A percentile compares a stretch with the other conserved stretches of the same genome.
phyloP scores from a whole-genome alignment of 495 filamentous ascomycete genomes.

The Platismatia glauca region DNA sequence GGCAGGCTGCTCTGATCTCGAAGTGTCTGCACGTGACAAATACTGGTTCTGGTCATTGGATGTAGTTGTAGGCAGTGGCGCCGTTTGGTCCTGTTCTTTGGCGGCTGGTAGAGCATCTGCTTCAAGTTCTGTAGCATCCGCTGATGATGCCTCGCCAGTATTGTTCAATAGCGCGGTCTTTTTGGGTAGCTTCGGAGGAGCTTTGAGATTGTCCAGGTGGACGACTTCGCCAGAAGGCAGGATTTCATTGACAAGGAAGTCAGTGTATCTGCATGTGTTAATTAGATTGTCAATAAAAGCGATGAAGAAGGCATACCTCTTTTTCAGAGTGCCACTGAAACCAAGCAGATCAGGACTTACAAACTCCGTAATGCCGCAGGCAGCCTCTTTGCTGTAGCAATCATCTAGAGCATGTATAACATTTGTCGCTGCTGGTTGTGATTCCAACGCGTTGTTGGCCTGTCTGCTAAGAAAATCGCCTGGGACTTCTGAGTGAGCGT shows the following conservation, averaged over 20 bases:
- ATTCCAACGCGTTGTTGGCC: neutral
- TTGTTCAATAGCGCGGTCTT: neutral
- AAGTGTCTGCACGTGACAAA: neutral
- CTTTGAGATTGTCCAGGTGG: slow-evolving; percentile 52
- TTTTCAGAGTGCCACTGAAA: slow-evolving; percentile 50
- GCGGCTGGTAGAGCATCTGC: neutral
- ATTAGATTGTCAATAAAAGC: neutral
- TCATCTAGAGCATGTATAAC: neutral
- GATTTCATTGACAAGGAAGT: slow-evolving; percentile 95
- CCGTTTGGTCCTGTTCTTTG: neutral
- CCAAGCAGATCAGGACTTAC: slow-evolving; percentile 41
- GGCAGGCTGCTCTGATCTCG: neutral
- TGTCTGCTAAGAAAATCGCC: neutral
- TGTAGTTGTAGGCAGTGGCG: neutral
- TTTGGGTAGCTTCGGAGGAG: slow-evolving; percentile 10
- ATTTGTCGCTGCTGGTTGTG: neutral
- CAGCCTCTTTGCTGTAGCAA: slow-evolving; percentile 32
- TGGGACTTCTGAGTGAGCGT: neutral
- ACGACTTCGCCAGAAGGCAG: slow-evolving; percentile 65
- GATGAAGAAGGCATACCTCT: slow-evolving; percentile 37
- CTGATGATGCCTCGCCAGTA: neutral
- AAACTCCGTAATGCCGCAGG: slow-evolving; percentile 49
- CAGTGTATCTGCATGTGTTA: slow-evolving; percentile 61
- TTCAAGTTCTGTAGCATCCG: neutral
- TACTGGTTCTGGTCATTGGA: neutral